Conservation (phyloP, 1,284 basidiomycete genomes). For the Rhodofomes roseus region DNA sequence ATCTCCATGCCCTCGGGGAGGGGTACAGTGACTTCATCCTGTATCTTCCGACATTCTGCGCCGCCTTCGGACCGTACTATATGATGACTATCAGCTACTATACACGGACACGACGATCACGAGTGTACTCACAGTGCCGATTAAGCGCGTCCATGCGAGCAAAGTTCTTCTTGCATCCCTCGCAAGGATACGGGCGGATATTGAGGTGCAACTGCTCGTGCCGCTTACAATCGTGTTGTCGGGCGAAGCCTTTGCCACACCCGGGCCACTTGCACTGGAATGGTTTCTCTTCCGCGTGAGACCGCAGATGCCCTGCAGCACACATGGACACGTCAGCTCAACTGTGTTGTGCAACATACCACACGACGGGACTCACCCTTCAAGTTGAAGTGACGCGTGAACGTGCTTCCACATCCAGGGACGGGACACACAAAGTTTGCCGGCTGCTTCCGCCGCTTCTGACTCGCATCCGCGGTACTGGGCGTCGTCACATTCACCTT, state of each 20-base stretch:
- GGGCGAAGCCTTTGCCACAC: slow-evolving; percentile 80
- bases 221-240: slow-evolving; percentile 82
- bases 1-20: slow-evolving; percentile 5
- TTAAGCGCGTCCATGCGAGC: slow-evolving; percentile 79
- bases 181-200: slow-evolving; percentile 71
- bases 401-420: slow-evolving; percentile 77
- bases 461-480: slow-evolving; percentile 69
- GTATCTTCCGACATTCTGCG: slow-evolving; percentile 45
- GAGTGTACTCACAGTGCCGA: slow-evolving; percentile 57
- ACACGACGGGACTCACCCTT: slow-evolving; percentile 48
- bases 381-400: slow-evolving; percentile 79
- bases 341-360: slow-evolving; percentile 1
- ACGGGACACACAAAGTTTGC: slow-evolving; percentile 74
- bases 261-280: slow-evolving; percentile 85
- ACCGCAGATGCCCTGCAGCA: slow-evolving; percentile 65
- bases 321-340: slow-evolving; percentile 5
- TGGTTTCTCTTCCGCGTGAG: slow-evolving; percentile 81
- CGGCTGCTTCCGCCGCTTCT: slow-evolving; percentile 68
- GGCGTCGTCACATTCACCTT: slow-evolving; percentile 70
- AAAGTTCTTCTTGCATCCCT: slow-evolving; percentile 76
- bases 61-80: slow-evolving; percentile 56
- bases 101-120: background rate
- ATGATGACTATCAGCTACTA: slow-evolving; percentile 5
- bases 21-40: slow-evolving; percentile 24
- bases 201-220: slow-evolving; percentile 80